These are phyloP conservation scores for Pyrus bretschneideri DNA, from an alignment of 306 rosid genomes.

Conservation along the genomic window DNA sequence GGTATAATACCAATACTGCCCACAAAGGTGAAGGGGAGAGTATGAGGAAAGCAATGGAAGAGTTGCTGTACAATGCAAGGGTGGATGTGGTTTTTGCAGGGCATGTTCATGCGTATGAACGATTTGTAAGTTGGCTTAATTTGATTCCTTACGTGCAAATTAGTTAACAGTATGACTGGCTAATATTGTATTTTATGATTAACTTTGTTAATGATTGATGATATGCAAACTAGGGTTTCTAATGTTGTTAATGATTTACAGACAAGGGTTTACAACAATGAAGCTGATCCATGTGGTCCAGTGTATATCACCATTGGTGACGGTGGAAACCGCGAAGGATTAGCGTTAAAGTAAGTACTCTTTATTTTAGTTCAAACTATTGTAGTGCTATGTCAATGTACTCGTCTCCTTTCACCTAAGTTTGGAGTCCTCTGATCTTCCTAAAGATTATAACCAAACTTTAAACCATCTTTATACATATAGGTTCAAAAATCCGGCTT, in stretches of 20 bases:
- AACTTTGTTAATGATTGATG: background rate
- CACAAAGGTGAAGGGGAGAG: conserved; percentile 85
- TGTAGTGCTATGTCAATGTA: too few species aligned
- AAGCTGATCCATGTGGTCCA: conserved; percentile 60
- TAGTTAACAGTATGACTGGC: background rate
- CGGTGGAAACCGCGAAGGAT: conserved; percentile 77
- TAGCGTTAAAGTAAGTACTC: conserved; percentile 45
- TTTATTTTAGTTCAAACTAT: background rate
- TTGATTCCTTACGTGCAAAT: background rate
- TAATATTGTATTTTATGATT: background rate
- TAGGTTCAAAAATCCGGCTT: conserved; percentile 39
- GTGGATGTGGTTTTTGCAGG: conserved; percentile 69
- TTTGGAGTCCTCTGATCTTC: too few species aligned
- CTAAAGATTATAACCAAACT: background rate
- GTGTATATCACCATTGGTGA: conserved; percentile 56
- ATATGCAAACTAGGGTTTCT: background rate
- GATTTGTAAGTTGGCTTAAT: conserved; percentile 42
- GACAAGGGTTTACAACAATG: conserved; percentile 51
- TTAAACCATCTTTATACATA: background rate
- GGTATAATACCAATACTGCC: conserved; percentile 69
- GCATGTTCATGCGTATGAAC: conserved; percentile 83
- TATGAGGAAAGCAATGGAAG: conserved; percentile 63
- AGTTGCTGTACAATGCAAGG: conserved; percentile 37
- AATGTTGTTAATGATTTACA: conserved; percentile 7
- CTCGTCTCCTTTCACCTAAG: background rate